Base-by-base conservation (phyloP, 371 early-diverging fungal species). In the Lichtheimia corymbifera region DNA sequence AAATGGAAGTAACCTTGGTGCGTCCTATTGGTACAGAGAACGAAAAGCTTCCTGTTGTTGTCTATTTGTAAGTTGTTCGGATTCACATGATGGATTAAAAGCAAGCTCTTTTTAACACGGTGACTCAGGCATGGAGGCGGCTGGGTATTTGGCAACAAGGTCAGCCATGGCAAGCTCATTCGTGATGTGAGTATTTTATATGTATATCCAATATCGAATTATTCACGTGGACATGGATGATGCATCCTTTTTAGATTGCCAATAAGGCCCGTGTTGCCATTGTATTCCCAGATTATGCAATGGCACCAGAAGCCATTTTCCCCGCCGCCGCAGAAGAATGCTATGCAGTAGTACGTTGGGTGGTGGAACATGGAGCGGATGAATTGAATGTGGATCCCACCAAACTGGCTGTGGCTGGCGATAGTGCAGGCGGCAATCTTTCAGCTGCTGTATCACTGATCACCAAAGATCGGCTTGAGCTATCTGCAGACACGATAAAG, bases 291-390 rank as follows among this genome's bases (percentile, higher is more conserved):
- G 63, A 69, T 40, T 69, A 69, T 50, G 50, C 53, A 20, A 49
- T 72, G 6, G 59, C 64, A 15, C 72, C 76, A 1, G 76, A 76
- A 41, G 54, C 15, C 2, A 64, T 55, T 0, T 76, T 59, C 40
- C 76, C 76, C 13, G 45, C 50, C 15, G 68, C 66, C 1, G n/a
- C 64, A n/a, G 65, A 76, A 14, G 68, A 76, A 40, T 72, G 66
- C 45, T 51, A 70, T 43, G 50, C 51, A 5, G 63, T 68, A 3
- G 24, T 65, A 4, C 27, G 51, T 15, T 70, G 66, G 63, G 28
- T 63, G 25, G 27, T 47, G 22, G 60, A 56, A 18, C 54, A 66
- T 45, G 63, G 59, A 4, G 58, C 59, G 6, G 47, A n/a, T 0
- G 11, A n/a, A 2, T 22, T 62, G n/a, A 63, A 70, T 13, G 43